phyloP scores from a whole-genome alignment of 306 rosid genomes.

The Ammopiptanthus mongolicus region DNA sequence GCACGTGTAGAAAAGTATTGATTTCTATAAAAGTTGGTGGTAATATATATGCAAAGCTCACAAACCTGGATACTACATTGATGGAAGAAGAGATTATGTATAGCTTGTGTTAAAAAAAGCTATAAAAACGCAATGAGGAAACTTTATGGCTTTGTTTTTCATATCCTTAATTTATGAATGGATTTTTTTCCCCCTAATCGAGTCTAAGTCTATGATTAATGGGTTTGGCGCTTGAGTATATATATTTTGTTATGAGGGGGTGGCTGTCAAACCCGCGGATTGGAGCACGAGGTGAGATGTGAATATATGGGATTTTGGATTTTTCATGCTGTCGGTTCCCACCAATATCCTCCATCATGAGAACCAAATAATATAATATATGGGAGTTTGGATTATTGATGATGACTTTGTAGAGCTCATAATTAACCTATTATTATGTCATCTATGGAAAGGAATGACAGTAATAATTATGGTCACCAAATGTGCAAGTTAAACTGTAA shows the following conservation, averaged over 20 bases:
- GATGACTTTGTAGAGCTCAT: conserved; percentile 40
- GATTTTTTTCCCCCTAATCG: too few species aligned
- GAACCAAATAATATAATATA: conserved; percentile 11
- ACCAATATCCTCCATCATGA: conserved; percentile 39
- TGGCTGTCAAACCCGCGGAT: conserved; percentile 26
- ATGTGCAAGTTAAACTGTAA: conserved; percentile 16
- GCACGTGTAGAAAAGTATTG: conserved; percentile 11
- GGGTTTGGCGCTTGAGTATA: conserved; percentile 13
- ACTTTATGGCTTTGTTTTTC: neutral
- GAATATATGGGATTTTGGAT: conserved; percentile 37
- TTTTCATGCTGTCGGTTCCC: conserved; percentile 37
- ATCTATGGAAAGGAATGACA: conserved; percentile 22
- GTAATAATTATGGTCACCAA: conserved; percentile 7
- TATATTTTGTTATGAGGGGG: neutral
- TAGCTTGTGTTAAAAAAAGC: neutral
- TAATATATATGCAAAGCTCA: neutral
- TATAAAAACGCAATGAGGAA: neutral
- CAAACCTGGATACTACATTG: neutral
- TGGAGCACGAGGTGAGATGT: conserved; percentile 27
- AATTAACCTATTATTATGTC: conserved; percentile 44
- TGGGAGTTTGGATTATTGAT: conserved; percentile 38
- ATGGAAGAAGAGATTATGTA: neutral
- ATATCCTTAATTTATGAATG: neutral
- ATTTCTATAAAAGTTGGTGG: conserved; percentile 2
- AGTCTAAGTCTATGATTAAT: neutral